Evolutionary conservation across 768 basidiomycete species (phyloP).

Genomic region (Tulasnella sp.): DNA sequence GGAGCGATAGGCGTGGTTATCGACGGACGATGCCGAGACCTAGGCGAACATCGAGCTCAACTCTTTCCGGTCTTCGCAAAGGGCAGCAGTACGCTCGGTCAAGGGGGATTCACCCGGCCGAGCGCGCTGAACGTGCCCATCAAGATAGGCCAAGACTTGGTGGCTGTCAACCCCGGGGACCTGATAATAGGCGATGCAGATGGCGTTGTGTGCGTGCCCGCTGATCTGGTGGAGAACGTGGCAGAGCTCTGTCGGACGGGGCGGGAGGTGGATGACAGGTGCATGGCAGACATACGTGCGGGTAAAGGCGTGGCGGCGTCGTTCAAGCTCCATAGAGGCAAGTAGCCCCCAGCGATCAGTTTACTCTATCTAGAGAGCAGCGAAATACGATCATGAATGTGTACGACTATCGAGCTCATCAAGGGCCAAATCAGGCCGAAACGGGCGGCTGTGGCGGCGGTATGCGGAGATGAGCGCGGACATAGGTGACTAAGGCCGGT

Average conservation of each 20-base stretch:
- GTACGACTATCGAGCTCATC: slow-evolving; percentile 11
- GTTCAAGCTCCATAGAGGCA: slow-evolving; percentile 75
- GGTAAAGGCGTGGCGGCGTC: slow-evolving; percentile 76
- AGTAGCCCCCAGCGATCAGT: neutral
- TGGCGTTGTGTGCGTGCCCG: slow-evolving; percentile 83
- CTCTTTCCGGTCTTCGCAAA: slow-evolving; percentile 82
- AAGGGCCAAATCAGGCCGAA: neutral
- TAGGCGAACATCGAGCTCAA: slow-evolving; percentile 70
- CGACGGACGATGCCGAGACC: slow-evolving; percentile 76
- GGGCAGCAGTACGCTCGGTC: slow-evolving; percentile 82
- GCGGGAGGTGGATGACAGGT: slow-evolving; percentile 67
- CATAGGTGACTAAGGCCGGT: neutral
- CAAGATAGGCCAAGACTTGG: slow-evolving; percentile 46
- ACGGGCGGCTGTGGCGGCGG: neutral
- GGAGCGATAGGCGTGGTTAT: slow-evolving; percentile 76
- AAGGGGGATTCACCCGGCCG: slow-evolving; percentile 80
- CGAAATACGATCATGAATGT: neutral
- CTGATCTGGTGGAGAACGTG: slow-evolving; percentile 57
- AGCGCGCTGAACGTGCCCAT: slow-evolving; percentile 73
- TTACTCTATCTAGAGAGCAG: neutral
- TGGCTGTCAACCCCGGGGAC: slow-evolving; percentile 71
- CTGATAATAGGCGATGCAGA: slow-evolving; percentile 86
- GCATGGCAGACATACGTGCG: slow-evolving; percentile 71
- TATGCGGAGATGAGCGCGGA: neutral
- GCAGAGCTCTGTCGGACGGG: slow-evolving; percentile 60